Conservation (phyloP, 169 alveolate genomes). For the Plasmodium inui region DNA sequence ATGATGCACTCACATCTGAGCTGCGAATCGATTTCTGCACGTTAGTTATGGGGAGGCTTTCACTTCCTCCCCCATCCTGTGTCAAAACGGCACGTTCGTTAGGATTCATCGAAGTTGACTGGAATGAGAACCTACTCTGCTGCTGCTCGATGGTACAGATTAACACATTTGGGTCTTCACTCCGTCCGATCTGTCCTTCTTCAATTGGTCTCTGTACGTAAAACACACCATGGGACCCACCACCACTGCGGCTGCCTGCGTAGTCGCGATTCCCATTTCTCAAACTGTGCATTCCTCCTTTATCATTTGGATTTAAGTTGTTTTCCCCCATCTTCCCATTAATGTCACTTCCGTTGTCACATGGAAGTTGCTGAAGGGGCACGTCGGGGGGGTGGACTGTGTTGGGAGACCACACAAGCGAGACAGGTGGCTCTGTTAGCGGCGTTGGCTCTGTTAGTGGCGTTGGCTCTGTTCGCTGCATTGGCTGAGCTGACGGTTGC, state of each 20-base stretch:
- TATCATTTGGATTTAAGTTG: neutral
- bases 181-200: neutral
- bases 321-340: neutral
- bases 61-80: neutral
- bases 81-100: neutral
- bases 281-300: neutral
- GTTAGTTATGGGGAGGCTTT: neutral
- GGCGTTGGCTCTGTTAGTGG: neutral
- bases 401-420: neutral
- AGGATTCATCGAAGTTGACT: neutral
- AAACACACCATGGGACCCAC: neutral
- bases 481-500: neutral
- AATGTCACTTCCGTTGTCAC: neutral
- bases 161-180: neutral
- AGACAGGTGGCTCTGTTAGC: neutral
- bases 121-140: neutral
- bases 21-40: neutral
- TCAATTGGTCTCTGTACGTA: neutral
- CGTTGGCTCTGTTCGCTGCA: neutral
- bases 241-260: neutral
- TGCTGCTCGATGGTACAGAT: neutral
- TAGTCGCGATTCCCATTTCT: neutral
- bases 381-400: too few relatives aligned
- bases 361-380: neutral
- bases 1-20: neutral